Evolutionary conservation across 164 flowering plant genomes (phyloP), one percentile per base, ranked within the genome.

Genomic region (Aristolochia contorta): DNA sequence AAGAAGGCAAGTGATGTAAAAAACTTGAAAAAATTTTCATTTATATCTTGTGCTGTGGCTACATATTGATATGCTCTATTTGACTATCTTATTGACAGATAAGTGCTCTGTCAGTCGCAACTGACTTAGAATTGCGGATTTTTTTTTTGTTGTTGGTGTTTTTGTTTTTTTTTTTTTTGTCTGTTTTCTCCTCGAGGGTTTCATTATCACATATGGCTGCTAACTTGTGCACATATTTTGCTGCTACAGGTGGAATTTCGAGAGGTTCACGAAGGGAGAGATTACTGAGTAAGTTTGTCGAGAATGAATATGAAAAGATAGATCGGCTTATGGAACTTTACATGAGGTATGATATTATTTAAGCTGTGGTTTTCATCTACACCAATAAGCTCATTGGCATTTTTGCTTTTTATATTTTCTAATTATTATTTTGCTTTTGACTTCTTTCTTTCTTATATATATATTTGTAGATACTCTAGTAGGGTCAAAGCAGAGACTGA

Each of bases 301-400:
- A 91, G 65, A 88, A 77, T 71, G 99, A 94, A 67, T 88, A 77
- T 66, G 99, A 94, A 77, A 94, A 94, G 81, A 84, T 94, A 65
- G 99, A 94, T 62, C 75, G 99, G 57, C 89, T 94, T 56, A 88
- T 94, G 97, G 97, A 94, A 71, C 94, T 91, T 15, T 86, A 85
- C 72, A 69, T 83, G 69, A 90, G 99, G 99, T 86, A 60, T 65
- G 22, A 19, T 84, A 59, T 67, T 23, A 53, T 41, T 50, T 1
- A 57, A 16, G 14, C 23, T 24, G 8, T 32, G 20, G 22, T 0
- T 41, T 22, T 37, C 27, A n/a, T 57, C 12, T 19, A 12, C 48
- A 1, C 4, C 5, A 49, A 10, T 1, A 37, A 10, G n/a, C n/a
- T n/a, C n/a, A n/a, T n/a, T n/a, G n/a, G n/a, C 43, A 3, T 37